These are phyloP conservation scores for Exophiala aquamarina DNA, from an alignment of 2,329 filamentous ascomycete genomes.

Conservation along the genomic window DNA sequence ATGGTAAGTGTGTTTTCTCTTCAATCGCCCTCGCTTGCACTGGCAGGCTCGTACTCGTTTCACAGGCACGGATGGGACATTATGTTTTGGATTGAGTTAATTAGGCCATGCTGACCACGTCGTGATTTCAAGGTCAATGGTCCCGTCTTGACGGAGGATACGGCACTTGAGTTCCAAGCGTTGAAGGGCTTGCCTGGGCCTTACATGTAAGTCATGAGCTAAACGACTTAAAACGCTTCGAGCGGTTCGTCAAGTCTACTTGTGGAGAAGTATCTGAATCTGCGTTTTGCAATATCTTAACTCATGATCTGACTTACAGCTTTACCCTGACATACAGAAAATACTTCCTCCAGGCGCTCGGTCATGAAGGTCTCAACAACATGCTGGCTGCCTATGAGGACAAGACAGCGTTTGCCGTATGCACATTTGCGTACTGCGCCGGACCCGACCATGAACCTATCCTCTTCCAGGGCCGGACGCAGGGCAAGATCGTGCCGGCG, in stretches of 20 bases:
- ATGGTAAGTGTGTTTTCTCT: slow-evolving; percentile 52
- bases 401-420: slow-evolving; percentile 89
- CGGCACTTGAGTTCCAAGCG: slow-evolving; percentile 88
- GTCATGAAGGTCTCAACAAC: slow-evolving; percentile 84
- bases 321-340: too few species aligned
- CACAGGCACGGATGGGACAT: too few species aligned
- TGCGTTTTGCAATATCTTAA: not conserved
- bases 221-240: not conserved
- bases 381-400: slow-evolving; percentile 85
- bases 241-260: not conserved
- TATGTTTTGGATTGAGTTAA: too few species aligned
- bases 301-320: too few species aligned
- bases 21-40: too few species aligned
- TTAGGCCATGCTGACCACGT: not conserved
- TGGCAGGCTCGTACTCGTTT: too few species aligned
- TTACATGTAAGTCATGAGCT: slow-evolving; percentile 71
- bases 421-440: slow-evolving; percentile 88
- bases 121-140: slow-evolving; percentile 63
- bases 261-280: not conserved
- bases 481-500: slow-evolving; percentile 81
- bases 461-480: slow-evolving; percentile 87
- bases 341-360: slow-evolving; percentile 84
- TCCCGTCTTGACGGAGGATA: slow-evolving; percentile 94
- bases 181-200: slow-evolving; percentile 89
- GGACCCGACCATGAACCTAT: slow-evolving; percentile 82